A percentile compares a stretch with the other conserved stretches of the same genome.
Conservation (phyloP, 139 green algal genomes). For the Micractinium sp. region DNA sequence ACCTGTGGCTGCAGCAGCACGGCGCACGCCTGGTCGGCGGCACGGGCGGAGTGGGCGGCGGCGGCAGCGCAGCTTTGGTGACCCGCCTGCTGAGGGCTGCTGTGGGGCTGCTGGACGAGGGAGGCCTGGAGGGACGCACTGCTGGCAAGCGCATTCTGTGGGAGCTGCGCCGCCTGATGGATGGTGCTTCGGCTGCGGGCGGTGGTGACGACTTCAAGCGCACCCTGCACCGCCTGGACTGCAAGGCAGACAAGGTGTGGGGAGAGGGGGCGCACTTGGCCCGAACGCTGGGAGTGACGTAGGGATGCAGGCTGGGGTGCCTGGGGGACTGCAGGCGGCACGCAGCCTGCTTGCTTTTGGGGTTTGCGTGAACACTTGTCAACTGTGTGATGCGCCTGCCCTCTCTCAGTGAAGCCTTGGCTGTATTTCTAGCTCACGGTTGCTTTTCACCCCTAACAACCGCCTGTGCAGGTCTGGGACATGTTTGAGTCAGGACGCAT, state of each 20-base stretch:
- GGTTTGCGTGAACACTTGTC: too few relatives aligned
- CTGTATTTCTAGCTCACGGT: not conserved
- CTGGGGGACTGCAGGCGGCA: too few relatives aligned
- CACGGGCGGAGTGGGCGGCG: not conserved
- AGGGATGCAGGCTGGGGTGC: too few relatives aligned
- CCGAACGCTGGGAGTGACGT: not conserved
- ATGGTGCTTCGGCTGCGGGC: not conserved
- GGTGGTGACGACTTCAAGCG: constrained; percentile 6
- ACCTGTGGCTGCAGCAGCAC: constrained; percentile 53
- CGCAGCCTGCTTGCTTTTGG: too few relatives aligned
- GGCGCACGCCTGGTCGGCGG: constrained; percentile 53
- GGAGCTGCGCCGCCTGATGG: constrained; percentile 27
- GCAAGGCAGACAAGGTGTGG: constrained; percentile 34
- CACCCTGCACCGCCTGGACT: not conserved
- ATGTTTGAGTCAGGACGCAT: constrained; percentile 19
- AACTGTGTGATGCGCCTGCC: too few relatives aligned
- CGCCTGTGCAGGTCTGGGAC: constrained; percentile 25
- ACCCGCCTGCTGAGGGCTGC: constrained; percentile 56
- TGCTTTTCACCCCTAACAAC: too few relatives aligned
- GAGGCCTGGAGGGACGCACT: constrained; percentile 68
- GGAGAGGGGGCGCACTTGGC: not conserved
- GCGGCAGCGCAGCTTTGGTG: constrained; percentile 14
- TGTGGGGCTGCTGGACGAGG: constrained; percentile 74
- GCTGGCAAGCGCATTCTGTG: constrained; percentile 83
- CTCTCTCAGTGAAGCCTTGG: not conserved